Conservation (phyloP, 2,329 filamentous ascomycete genomes). For the Sarocladium kiliense region DNA sequence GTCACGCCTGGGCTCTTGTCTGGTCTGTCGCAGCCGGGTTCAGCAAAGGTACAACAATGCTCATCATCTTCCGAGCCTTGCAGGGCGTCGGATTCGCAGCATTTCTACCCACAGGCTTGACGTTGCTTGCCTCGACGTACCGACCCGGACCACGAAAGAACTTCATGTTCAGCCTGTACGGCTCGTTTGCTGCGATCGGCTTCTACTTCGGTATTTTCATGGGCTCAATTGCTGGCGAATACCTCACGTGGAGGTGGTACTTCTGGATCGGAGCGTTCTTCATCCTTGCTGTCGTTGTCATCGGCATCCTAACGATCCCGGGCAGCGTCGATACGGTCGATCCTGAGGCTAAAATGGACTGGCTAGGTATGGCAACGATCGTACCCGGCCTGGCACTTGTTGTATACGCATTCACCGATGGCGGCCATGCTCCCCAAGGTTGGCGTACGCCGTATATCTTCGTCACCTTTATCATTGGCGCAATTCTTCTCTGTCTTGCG, state of each 20-base stretch:
- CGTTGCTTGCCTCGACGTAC: constrained; percentile 64
- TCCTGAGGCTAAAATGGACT: constrained; percentile 55
- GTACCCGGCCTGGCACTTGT: constrained; percentile 62
- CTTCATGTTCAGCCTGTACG: constrained; percentile 56
- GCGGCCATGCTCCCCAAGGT: constrained; percentile 59
- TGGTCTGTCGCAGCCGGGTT: constrained; percentile 70
- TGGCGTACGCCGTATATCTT: constrained; percentile 73
- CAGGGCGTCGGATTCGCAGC: constrained; percentile 71
- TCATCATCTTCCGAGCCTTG: constrained; percentile 68
- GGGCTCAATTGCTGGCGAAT: constrained; percentile 58
- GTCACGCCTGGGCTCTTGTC: constrained; percentile 58
- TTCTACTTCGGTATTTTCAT: constrained; percentile 64
- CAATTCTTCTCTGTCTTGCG: constrained; percentile 52
- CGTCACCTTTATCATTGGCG: constrained; percentile 58
- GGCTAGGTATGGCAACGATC: constrained; percentile 55
- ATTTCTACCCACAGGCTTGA: constrained; percentile 65
- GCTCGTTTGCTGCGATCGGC: constrained; percentile 50
- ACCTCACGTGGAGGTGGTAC: constrained; percentile 60
- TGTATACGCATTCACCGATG: constrained; percentile 71
- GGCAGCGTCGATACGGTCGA: constrained; percentile 22
- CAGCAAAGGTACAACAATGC: constrained; percentile 60
- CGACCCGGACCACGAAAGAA: constrained; percentile 69
- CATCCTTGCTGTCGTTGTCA: constrained; percentile 40
- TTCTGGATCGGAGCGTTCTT: constrained; percentile 57
- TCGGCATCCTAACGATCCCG: constrained; percentile 36